These are phyloP conservation scores for Phragmites australis DNA, from an alignment of 176 grass and related monocot species.

Conservation along the genomic window DNA sequence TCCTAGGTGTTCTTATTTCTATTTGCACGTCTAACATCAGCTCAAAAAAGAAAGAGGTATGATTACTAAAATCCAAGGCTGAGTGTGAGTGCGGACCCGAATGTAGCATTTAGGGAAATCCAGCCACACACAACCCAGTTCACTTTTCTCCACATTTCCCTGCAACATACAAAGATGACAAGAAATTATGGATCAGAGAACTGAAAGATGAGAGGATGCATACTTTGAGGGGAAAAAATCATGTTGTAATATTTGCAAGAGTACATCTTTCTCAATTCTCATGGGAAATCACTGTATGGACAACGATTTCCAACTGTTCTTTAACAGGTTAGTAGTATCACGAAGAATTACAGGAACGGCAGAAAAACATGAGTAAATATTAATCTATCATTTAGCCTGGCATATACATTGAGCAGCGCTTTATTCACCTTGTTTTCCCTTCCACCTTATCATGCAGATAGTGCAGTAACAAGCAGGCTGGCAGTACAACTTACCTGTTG, in stretches of 20 bases:
- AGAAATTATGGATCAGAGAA: not conserved
- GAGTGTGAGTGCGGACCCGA: slow-evolving; percentile 28
- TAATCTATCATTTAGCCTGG: not conserved
- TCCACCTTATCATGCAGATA: no score
- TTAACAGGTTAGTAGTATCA: no score
- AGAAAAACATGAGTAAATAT: no score
- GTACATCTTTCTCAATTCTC: no score
- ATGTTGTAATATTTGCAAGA: no score
- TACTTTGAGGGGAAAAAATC: no score
- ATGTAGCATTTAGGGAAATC: slow-evolving; percentile 30
- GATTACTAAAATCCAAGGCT: not conserved
- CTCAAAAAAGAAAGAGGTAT: not conserved
- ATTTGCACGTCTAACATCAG: not conserved
- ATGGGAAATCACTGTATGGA: no score
- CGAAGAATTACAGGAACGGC: no score
- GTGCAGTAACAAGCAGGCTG: no score
- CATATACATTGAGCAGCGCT: not conserved
- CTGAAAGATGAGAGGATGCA: not conserved
- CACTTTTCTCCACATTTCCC: slow-evolving; percentile 28
- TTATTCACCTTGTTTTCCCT: no score
- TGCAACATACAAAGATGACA: not conserved
- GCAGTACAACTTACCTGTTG: no score
- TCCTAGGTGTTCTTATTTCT: not conserved
- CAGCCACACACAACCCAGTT: slow-evolving; percentile 16
- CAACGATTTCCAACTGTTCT: no score